These are phyloP conservation scores for Ceratocystis colombiana DNA, from an alignment of 2,329 filamentous ascomycete species.

Conservation along the genomic window DNA sequence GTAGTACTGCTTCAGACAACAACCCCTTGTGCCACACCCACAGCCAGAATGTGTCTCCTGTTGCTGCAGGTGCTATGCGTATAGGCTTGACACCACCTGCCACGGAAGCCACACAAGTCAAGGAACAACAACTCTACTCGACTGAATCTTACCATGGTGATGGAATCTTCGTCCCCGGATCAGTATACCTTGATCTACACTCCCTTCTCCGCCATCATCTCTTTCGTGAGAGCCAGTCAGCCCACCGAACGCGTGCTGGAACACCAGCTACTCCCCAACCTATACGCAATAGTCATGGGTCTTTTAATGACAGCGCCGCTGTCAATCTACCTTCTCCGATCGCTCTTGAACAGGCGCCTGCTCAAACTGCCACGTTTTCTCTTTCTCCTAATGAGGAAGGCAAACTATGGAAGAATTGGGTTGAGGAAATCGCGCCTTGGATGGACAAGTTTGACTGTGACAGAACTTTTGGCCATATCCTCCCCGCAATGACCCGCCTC, in stretches of 20 bases:
- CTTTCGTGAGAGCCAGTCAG: conserved; percentile 38
- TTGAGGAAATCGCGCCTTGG: conserved; percentile 37
- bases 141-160: conserved; percentile 33
- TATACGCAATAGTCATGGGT: background rate
- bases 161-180: conserved; percentile 40
- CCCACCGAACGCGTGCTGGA: conserved; percentile 31
- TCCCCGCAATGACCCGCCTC: conserved; percentile 39
- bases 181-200: conserved; percentile 39
- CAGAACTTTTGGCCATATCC: conserved; percentile 39
- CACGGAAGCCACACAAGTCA: conserved; percentile 29
- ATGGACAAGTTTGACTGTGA: conserved; percentile 46
- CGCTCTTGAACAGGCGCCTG: conserved; percentile 25
- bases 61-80: conserved; percentile 16
- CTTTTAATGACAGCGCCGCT: background rate
- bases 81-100: conserved; percentile 25
- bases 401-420: conserved; percentile 36
- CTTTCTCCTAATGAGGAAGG: conserved; percentile 31
- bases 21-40: conserved; percentile 8
- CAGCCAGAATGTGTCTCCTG: background rate
- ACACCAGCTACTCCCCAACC: conserved; percentile 19
- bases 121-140: conserved; percentile 30
- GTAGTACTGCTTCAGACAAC: conserved; percentile 19
- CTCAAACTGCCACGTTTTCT: conserved; percentile 25
- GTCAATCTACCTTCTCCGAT: background rate
- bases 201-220: conserved; percentile 38